Evolutionary conservation across 2,329 filamentous ascomycete species (phyloP).

Genomic region (Calonectria crousiana): DNA sequence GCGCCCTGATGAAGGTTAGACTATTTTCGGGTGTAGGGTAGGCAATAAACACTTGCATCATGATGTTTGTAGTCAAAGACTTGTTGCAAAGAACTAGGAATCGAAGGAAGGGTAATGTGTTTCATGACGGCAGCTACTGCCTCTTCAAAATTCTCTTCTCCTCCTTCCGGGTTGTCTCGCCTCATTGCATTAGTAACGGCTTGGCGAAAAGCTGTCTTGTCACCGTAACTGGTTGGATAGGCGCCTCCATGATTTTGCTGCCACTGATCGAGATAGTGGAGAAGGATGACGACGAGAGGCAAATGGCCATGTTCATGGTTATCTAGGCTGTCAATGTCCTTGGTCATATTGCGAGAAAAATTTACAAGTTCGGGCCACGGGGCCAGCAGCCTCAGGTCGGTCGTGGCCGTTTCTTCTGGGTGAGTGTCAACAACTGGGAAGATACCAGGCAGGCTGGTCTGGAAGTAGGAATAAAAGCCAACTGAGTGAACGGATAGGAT

Average conservation of each 20-base stretch:
- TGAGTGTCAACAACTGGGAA: conserved; percentile 97
- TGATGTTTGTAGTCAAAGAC: conserved; percentile 77
- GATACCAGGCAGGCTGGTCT: conserved; percentile 79
- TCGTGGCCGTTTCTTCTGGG: conserved; percentile 85
- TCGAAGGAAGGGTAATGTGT: conserved; percentile 76
- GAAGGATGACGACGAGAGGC: conserved; percentile 85
- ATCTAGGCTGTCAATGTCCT: conserved; percentile 75
- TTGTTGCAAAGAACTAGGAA: conserved; percentile 78
- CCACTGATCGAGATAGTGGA: conserved; percentile 88
- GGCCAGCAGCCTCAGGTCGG: conserved; percentile 84
- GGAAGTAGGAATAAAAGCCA: conserved; percentile 93
- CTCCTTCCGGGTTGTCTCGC: conserved; percentile 81
- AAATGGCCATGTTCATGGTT: conserved; percentile 91
- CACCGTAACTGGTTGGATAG: conserved; percentile 80
- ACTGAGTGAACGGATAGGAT: conserved; percentile 87
- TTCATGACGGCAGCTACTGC: conserved; percentile 89
- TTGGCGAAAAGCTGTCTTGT: conserved; percentile 86
- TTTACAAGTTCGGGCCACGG: conserved; percentile 87
- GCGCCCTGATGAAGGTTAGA: conserved; percentile 54
- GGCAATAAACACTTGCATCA: conserved; percentile 55
- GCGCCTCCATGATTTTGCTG: conserved; percentile 76
- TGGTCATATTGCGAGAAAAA: conserved; percentile 76
- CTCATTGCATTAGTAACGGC: conserved; percentile 76
- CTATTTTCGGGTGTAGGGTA: not conserved
- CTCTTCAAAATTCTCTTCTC: conserved; percentile 97